Evolutionary conservation across 1,284 basidiomycete species (phyloP).

Genomic region (Cryptococcus hybrid): DNA sequence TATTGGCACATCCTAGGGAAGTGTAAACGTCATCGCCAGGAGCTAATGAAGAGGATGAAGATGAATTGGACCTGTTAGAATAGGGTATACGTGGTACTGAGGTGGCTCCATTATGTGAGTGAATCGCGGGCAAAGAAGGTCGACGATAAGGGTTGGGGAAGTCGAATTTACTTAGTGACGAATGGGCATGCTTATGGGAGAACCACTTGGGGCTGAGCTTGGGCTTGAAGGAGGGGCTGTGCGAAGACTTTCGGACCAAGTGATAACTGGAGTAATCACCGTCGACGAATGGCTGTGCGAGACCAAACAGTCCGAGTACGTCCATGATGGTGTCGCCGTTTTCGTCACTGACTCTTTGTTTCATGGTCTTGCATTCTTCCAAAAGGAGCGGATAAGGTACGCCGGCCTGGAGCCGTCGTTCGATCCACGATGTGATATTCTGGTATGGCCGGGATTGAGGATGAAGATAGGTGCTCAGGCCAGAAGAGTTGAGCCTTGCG

Average conservation of each 20-base stretch:
- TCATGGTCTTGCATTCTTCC: conserved; percentile 8
- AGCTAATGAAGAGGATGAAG: neutral
- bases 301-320: neutral
- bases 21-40: conserved; percentile 4
- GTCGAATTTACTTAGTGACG: conserved; percentile 9
- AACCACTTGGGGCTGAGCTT: conserved; percentile 22
- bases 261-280: neutral
- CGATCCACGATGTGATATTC: conserved; percentile 21
- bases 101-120: neutral
- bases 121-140: conserved; percentile 30
- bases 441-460: conserved; percentile 2
- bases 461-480: neutral
- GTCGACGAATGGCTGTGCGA: neutral
- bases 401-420: conserved; percentile 22
- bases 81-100: neutral
- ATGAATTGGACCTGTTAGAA: conserved; percentile 2
- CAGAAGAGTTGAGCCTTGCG: conserved; percentile 17
- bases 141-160: conserved; percentile 16
- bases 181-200: conserved; percentile 17
- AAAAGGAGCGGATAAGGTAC: conserved; percentile 14
- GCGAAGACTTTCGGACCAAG: conserved; percentile 1
- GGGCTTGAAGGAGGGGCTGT: conserved; percentile 6
- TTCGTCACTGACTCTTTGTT: neutral
- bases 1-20: conserved; percentile 8
- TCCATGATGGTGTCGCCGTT: neutral